Evolutionary conservation across 2,329 filamentous ascomycete genomes (phyloP).

Genomic region (Sporothrix luriei): DNA sequence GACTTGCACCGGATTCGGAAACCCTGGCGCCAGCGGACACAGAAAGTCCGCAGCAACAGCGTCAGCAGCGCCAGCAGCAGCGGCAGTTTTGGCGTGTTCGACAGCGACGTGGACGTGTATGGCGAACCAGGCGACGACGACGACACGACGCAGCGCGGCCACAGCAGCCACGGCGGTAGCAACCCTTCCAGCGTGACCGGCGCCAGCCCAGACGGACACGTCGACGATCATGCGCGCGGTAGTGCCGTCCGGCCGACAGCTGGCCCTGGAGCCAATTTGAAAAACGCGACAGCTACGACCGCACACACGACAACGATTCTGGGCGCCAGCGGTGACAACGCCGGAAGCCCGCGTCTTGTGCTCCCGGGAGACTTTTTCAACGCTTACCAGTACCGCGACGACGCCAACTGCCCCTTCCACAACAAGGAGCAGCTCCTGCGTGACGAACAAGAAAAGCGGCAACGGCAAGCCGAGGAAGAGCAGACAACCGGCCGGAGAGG

Average conservation of each 20-base stretch:
- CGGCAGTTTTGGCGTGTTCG: conserved; percentile 29
- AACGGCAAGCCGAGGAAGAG: conserved; percentile 17
- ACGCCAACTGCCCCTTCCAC: conserved; percentile 37
- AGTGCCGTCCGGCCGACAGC: background rate
- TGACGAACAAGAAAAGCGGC: conserved; percentile 25
- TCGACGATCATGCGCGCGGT: background rate
- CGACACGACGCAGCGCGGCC: conserved; percentile 21
- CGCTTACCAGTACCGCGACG: conserved; percentile 39
- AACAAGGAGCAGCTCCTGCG: conserved; percentile 30
- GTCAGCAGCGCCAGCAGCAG: conserved; percentile 28
- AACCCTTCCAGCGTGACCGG: conserved; percentile 25
- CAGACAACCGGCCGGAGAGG: conserved; percentile 12
- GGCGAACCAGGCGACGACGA: conserved; percentile 22
- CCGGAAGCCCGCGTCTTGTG: conserved; percentile 40
- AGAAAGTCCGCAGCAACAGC: conserved; percentile 24
- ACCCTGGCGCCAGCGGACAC: conserved; percentile 28
- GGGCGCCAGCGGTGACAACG: conserved; percentile 34
- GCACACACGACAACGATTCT: conserved; percentile 23
- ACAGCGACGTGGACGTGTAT: conserved; percentile 33
- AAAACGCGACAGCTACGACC: background rate
- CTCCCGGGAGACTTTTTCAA: conserved; percentile 56
- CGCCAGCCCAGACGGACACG: conserved; percentile 19
- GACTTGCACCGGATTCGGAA: conserved; percentile 35
- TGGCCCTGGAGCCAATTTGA: background rate
- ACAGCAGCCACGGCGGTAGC: conserved; percentile 29